These are phyloP conservation scores for Liriodendron chinense DNA, from an alignment of 164 flowering plant genomes.

Conservation along the genomic window DNA sequence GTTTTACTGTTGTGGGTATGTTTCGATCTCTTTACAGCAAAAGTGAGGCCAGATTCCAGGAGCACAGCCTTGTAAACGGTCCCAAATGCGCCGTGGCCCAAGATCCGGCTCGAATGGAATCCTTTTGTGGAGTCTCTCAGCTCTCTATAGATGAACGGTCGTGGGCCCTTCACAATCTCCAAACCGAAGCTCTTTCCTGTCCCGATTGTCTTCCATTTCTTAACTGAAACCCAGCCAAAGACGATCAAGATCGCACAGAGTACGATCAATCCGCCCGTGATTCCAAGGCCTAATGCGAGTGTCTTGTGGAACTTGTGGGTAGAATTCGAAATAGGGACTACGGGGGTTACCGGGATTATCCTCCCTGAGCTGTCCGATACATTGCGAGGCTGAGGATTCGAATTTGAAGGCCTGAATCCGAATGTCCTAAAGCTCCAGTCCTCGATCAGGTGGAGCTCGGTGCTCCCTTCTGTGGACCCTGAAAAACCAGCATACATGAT, in stretches of 20 bases:
- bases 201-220: conserved; percentile 39
- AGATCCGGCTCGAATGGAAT: conserved; percentile 24
- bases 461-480: conserved; percentile 84
- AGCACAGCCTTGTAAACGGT: conserved; percentile 28
- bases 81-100: conserved; percentile 34
- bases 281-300: conserved; percentile 59
- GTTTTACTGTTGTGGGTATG: conserved; percentile 68
- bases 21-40: conserved; percentile 38
- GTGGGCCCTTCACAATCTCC: conserved; percentile 62
- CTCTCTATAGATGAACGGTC: conserved; percentile 59
- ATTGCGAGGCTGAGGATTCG: conserved; percentile 41
- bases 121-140: conserved; percentile 35
- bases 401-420: conserved; percentile 38
- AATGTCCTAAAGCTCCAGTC: conserved; percentile 67
- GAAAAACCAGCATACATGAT: conserved; percentile 74
- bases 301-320: conserved; percentile 25
- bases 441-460: conserved; percentile 63
- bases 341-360: conserved; percentile 27
- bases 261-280: conserved; percentile 48
- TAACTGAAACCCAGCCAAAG: conserved; percentile 55
- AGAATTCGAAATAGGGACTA: conserved; percentile 25
- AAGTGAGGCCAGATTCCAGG: conserved; percentile 12
- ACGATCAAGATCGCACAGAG: conserved; percentile 33
- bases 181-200: conserved; percentile 34
- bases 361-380: conserved; percentile 49